Conservation (phyloP, 768 basidiomycete genomes). For the Lentinula lateritia region DNA sequence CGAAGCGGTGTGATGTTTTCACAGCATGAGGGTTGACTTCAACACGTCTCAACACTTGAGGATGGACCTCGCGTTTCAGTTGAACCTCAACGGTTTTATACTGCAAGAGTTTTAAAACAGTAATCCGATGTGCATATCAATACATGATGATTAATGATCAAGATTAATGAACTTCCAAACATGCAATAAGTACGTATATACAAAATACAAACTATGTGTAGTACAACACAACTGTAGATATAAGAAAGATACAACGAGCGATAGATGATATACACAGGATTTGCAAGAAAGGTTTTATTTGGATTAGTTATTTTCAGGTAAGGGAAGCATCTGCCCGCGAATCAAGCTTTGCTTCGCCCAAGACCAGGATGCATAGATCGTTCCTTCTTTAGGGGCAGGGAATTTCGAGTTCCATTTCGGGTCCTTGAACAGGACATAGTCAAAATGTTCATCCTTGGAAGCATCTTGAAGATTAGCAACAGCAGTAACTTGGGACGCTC, state of each 20-base stretch:
- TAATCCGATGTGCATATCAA: no score
- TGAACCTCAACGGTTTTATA: no score
- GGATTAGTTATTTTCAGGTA: neutral
- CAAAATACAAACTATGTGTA: neutral
- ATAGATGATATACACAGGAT: constrained; percentile 8
- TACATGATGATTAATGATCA: neutral
- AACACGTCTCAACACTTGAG: no score
- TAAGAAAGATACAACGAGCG: neutral
- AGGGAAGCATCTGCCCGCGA: constrained; percentile 44
- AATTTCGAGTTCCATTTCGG: constrained; percentile 16
- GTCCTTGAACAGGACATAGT: constrained; percentile 51
- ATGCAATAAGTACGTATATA: neutral
- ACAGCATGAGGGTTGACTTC: no score
- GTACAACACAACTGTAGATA: neutral
- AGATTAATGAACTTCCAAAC: neutral
- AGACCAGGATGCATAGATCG: constrained; percentile 43
- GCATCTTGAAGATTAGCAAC: constrained; percentile 9
- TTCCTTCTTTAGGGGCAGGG: constrained; percentile 17
- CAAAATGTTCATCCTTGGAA: neutral
- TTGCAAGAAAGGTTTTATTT: constrained; percentile 11
- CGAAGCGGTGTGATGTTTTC: no score
- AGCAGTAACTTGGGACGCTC: constrained; percentile 62
- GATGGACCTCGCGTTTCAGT: no score
- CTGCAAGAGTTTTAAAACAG: no score
- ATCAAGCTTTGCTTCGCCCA: constrained; percentile 82